Conservation (phyloP, 257 asterid species). For the Misopates orontium region DNA sequence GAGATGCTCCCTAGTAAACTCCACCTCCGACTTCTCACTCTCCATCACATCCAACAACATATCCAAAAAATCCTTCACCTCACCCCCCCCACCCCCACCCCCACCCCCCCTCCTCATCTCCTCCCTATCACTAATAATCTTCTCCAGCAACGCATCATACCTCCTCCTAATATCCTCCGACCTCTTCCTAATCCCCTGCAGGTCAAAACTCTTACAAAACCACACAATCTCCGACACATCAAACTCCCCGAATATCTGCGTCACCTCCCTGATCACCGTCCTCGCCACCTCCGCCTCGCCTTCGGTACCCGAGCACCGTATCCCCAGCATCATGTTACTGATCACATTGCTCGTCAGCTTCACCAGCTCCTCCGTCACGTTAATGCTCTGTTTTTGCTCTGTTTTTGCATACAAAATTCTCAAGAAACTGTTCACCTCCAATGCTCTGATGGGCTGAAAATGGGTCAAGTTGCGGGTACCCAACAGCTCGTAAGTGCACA, state of each 20-base stretch:
- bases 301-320: slow-evolving; percentile 45
- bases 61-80: slow-evolving; percentile 50
- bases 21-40: slow-evolving; percentile 44
- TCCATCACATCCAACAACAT: slow-evolving; percentile 60
- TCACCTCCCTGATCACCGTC: slow-evolving; percentile 54
- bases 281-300: slow-evolving; percentile 46
- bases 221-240: slow-evolving; percentile 48
- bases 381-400: slow-evolving; percentile 22
- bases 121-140: slow-evolving; percentile 48
- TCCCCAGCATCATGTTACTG: slow-evolving; percentile 53
- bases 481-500: slow-evolving; percentile 46
- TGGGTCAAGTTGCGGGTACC: slow-evolving; percentile 46
- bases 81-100: slow-evolving; percentile 25
- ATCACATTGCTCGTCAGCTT: slow-evolving; percentile 52
- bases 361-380: slow-evolving; percentile 49
- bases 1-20: slow-evolving; percentile 52
- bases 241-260: slow-evolving; percentile 60
- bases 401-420: slow-evolving; percentile 30
- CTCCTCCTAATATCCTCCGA: slow-evolving; percentile 43
- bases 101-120: slow-evolving; percentile 22
- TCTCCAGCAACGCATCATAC: slow-evolving; percentile 60
- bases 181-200: slow-evolving; percentile 61
- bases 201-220: slow-evolving; percentile 50
- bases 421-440: slow-evolving; percentile 38
- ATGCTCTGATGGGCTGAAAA: slow-evolving; percentile 44